Conservation (phyloP, 208 protist genomes). For the Blechomonas ayalai region DNA sequence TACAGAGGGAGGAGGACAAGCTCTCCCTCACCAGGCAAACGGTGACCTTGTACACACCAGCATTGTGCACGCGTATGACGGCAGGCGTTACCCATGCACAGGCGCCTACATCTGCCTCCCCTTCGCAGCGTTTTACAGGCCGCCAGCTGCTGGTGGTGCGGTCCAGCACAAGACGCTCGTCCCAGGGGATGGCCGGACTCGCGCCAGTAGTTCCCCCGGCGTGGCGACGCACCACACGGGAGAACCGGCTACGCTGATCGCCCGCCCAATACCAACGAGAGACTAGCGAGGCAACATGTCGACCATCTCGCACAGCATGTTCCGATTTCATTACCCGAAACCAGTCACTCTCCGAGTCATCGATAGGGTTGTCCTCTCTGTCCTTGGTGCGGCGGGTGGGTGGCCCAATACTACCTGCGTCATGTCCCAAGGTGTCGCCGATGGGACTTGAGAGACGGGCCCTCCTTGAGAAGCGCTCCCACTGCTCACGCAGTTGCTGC, state of each 20-base stretch:
- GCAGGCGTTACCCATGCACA: slow-evolving; percentile 11
- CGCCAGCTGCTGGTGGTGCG: slow-evolving; percentile 38
- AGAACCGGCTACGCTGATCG: slow-evolving; percentile 9
- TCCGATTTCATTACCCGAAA: too few relatives aligned
- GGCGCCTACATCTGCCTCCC: slow-evolving; percentile 1
- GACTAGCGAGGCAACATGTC: too few relatives aligned
- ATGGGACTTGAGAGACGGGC: too few relatives aligned
- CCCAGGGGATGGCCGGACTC: slow-evolving; percentile 19
- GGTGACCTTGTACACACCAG: slow-evolving; percentile 32
- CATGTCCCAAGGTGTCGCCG: too few relatives aligned
- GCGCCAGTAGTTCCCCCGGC: background rate
- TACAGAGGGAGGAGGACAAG: background rate
- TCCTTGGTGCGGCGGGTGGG: too few relatives aligned
- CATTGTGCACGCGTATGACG: slow-evolving; percentile 10
- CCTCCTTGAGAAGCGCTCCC: slow-evolving; percentile 30
- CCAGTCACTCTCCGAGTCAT: too few relatives aligned
- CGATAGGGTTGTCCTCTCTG: too few relatives aligned
- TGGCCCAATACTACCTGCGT: too few relatives aligned
- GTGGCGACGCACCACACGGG: background rate
- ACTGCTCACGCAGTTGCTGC: slow-evolving; percentile 36
- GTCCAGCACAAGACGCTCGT: slow-evolving; percentile 23
- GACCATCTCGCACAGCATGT: too few relatives aligned
- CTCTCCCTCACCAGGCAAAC: slow-evolving; percentile 30
- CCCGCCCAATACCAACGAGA: slow-evolving; percentile 26
- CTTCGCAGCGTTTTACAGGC: slow-evolving; percentile 10